phyloP scores from a whole-genome alignment of 2,329 filamentous ascomycete species.

The Cercospora canescens region DNA sequence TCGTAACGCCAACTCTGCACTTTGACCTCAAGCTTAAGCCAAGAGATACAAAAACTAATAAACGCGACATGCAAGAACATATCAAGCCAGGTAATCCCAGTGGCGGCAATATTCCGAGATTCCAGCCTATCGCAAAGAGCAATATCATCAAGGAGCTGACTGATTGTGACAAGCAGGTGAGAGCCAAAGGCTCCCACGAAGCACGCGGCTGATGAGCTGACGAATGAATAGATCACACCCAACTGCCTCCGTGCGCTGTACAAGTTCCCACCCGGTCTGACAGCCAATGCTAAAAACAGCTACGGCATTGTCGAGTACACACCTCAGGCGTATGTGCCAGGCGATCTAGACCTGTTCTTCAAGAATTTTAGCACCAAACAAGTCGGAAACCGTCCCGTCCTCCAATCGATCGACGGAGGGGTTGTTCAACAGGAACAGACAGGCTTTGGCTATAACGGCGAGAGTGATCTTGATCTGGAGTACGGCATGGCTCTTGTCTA shows the following conservation, averaged over 20 bases:
- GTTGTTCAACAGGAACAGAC: slow-evolving; percentile 23
- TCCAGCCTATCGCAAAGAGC: slow-evolving; percentile 11
- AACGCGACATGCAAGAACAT: slow-evolving; percentile 19
- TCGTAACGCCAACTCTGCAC: slow-evolving; percentile 58
- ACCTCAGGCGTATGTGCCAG: slow-evolving; percentile 41
- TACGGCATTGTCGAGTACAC: slow-evolving; percentile 50
- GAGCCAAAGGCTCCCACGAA: background rate
- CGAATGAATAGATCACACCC: slow-evolving; percentile 36
- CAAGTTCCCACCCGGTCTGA: slow-evolving; percentile 37
- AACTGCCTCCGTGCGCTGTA: slow-evolving; percentile 47
- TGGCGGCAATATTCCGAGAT: slow-evolving; percentile 18
- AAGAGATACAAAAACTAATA: slow-evolving; percentile 16
- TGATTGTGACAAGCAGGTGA: slow-evolving; percentile 21
- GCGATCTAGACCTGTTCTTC: slow-evolving; percentile 42
- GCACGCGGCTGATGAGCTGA: slow-evolving; percentile 20
- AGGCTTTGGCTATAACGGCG: slow-evolving; percentile 42
- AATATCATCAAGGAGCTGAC: slow-evolving; percentile 14
- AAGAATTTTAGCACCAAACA: slow-evolving; percentile 14
- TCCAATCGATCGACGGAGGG: slow-evolving; percentile 26
- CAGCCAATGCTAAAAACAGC: slow-evolving; percentile 40
- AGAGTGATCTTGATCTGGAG: slow-evolving; percentile 57
- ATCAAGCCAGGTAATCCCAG: slow-evolving; percentile 11
- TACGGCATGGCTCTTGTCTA: slow-evolving; percentile 55
- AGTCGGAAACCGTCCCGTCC: slow-evolving; percentile 30
- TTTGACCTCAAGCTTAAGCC: slow-evolving; percentile 33